A percentile compares a stretch with the other conserved stretches of the same genome.
phyloP scores from a whole-genome alignment of 2,329 filamentous ascomycete genomes.

The Penicillium sp. region DNA sequence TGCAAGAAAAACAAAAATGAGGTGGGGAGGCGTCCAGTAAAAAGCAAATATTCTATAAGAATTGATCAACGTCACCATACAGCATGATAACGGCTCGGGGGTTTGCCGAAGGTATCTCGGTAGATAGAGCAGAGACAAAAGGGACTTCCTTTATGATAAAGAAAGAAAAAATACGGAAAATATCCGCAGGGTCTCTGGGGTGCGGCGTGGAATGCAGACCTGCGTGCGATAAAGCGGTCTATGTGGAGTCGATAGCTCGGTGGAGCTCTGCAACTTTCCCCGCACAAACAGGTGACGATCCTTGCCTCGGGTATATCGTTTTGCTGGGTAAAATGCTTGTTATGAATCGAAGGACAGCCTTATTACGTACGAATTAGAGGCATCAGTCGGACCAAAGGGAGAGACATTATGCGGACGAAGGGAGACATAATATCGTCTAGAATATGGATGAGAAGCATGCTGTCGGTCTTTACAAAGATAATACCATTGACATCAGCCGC shows the following conservation, averaged over 20 bases:
- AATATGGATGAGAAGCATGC: too few relatives aligned
- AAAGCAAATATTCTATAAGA: slow-evolving; percentile 1
- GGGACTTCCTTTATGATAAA: too few relatives aligned
- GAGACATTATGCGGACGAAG: background rate
- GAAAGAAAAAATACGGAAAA: too few relatives aligned
- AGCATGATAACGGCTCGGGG: slow-evolving; percentile 1
- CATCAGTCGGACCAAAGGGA: too few relatives aligned
- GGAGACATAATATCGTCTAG: background rate
- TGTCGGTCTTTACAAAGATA: too few relatives aligned
- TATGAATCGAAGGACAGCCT: background rate
- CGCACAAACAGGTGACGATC: slow-evolving; percentile 51
- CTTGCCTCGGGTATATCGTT: slow-evolving; percentile 17
- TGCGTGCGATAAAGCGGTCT: slow-evolving; percentile 10
- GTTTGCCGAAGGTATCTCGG: background rate
- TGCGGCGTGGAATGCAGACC: slow-evolving; percentile 11
- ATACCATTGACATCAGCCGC: background rate
- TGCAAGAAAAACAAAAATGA: too few relatives aligned
- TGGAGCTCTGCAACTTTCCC: slow-evolving; percentile 5
- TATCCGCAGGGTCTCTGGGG: slow-evolving; percentile 2
- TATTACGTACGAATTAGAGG: background rate
- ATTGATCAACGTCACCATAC: background rate
- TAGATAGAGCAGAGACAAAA: background rate
- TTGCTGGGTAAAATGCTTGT: background rate
- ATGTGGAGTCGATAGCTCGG: background rate
- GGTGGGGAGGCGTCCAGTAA: background rate